Conservation (phyloP, 2,329 filamentous ascomycete species). For the Aspergillus ochraceus region DNA sequence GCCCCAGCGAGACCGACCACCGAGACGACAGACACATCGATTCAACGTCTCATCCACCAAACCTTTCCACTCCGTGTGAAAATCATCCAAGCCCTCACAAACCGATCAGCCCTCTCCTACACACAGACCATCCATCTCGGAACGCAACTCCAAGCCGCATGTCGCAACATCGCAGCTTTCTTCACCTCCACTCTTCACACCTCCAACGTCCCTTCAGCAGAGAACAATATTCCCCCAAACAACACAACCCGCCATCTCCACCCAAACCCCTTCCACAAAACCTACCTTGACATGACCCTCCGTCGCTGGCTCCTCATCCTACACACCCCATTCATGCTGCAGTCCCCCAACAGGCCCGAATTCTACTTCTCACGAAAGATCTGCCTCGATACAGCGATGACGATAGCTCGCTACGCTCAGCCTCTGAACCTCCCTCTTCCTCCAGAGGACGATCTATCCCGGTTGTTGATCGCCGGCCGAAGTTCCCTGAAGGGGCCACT, state of each 20-base stretch:
- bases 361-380: neutral
- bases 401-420: neutral
- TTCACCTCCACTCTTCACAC: neutral
- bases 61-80: neutral
- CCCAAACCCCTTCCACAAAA: neutral
- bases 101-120: neutral
- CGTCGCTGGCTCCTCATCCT: neutral
- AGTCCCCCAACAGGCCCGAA: neutral
- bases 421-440: neutral
- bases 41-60: neutral
- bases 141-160: neutral
- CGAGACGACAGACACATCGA: neutral
- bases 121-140: neutral
- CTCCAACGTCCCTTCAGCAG: neutral
- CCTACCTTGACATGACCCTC: neutral
- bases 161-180: neutral
- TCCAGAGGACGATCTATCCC: neutral
- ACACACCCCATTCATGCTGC: neutral
- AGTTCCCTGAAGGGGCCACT: neutral
- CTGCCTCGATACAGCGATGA: neutral
- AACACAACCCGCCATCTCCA: neutral
- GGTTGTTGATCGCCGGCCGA: neutral
- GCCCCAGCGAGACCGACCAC: neutral
- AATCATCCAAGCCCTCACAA: neutral
- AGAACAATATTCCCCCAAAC: neutral